Percentiles rank a stretch among this genome's conserved stretches.
These are phyloP conservation scores for Lantana camara DNA, from an alignment of 257 asterid genomes.

Conservation along the genomic window DNA sequence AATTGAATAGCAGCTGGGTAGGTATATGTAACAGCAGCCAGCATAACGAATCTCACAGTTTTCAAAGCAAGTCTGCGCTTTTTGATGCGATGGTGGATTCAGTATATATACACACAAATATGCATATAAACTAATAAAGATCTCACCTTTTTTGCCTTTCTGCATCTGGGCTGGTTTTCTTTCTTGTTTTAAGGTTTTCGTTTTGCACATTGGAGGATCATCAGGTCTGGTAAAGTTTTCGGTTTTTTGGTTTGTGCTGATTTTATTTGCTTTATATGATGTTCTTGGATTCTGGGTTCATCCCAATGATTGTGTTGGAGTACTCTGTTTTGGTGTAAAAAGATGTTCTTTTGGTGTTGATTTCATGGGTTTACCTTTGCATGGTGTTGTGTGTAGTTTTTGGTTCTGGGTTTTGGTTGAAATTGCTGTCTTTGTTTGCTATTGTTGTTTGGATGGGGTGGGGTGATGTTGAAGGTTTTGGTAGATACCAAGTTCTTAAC, in stretches of 20 bases:
- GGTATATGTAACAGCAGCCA: not conserved
- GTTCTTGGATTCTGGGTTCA: conserved; percentile 11
- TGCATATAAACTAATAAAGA: not conserved
- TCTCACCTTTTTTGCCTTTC: conserved; percentile 5
- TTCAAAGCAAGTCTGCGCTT: conserved; percentile 25
- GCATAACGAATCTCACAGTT: conserved; percentile 37
- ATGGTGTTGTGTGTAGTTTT: conserved; percentile 7
- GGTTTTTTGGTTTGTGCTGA: conserved; percentile 1
- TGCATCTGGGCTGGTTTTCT: conserved; percentile 1
- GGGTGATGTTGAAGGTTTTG: not conserved
- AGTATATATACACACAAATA: not conserved
- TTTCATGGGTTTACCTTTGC: not conserved
- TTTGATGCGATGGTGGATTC: conserved; percentile 17
- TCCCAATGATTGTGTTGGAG: not conserved
- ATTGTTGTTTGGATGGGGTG: not conserved
- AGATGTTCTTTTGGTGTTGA: not conserved
- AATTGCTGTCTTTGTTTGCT: not conserved
- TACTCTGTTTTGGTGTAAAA: not conserved
- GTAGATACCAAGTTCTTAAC: not conserved
- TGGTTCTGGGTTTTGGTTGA: not conserved
- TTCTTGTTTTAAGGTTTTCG: not conserved
- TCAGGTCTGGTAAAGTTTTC: conserved; percentile 21
- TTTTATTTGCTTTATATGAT: conserved; percentile 11
- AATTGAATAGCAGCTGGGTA: conserved; percentile 2
- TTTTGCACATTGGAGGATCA: conserved; percentile 16